Base-by-base conservation (phyloP, 768 basidiomycete genomes). In the Boletus rex-veris region DNA sequence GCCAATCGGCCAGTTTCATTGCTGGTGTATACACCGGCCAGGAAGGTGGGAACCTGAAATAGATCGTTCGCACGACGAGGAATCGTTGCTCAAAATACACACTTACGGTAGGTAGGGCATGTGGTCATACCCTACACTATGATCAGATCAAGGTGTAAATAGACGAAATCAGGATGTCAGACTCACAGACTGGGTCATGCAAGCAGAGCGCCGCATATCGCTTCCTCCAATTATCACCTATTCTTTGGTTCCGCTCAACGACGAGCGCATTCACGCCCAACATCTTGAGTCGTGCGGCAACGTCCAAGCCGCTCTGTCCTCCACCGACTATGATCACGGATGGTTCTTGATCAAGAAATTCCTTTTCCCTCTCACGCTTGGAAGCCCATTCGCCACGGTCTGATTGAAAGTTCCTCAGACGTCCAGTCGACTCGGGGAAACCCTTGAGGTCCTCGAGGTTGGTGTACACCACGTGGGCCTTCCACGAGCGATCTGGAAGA, bases 11-110 rank as follows among this genome's bases (percentile, higher is more conserved):
- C 14, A 88, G 67, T 77, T 84, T 61, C 42, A 59, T 19, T 14
- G 83, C 82, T 5, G 84, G 82, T 4, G 76, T 74, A 45, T 74
- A 84, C 5, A 80, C 77, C 1, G 82, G 83, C 83, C 83, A 85
- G 16, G 76, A 77, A 2, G 75, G 58, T 5, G 83, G 85, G 67
- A 84, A 85, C 21, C 81, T 83, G 31, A 19, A 41, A 40, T 8
- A 3, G 9, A 8, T 33, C 35, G 8, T n/a, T 48, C 19, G 12
- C 38, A 47, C 21, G 24, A 6, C 4, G 24, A 19, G n/a, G 37
- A 9, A 4, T 31, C 38, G 9, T 7, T n/a, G 18, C 24, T 12
- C 12, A 6, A 39, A 24, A 12, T 7, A 21, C 42, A 18, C 15
- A 71, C 79, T 58, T 55, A 82, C 80, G 79, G 80, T 19, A 88